Conservation (phyloP, 108 stramenopile genomes). For the Skeletonema menzelii region DNA sequence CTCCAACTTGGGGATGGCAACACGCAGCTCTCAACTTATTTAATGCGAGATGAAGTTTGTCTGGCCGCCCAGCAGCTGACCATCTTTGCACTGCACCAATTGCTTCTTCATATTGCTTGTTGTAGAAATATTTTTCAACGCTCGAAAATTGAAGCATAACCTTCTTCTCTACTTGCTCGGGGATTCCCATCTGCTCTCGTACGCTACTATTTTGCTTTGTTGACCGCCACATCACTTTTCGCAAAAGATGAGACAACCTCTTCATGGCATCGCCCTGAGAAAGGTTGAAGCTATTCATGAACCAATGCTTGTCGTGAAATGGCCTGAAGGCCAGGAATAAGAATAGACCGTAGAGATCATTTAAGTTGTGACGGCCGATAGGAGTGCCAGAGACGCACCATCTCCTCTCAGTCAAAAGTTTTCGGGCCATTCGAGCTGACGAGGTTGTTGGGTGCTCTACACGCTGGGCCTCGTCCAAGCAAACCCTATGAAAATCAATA, state of each 20-base stretch:
- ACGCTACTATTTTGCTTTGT: slow-evolving; percentile 57
- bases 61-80: slow-evolving; percentile 22
- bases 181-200: slow-evolving; percentile 66
- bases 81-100: slow-evolving; percentile 18
- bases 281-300: slow-evolving; percentile 34
- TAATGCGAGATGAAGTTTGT: slow-evolving; percentile 39
- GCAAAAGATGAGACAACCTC: slow-evolving; percentile 50
- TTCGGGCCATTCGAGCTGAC: slow-evolving; percentile 74
- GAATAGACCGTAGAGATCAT: slow-evolving; percentile 65
- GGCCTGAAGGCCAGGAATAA: slow-evolving; percentile 61
- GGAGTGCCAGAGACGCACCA: slow-evolving; percentile 80
- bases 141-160: slow-evolving; percentile 57
- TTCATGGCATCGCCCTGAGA: slow-evolving; percentile 31
- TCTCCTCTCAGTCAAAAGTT: slow-evolving; percentile 41
- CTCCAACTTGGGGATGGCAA: slow-evolving; percentile 79
- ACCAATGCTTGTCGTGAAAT: slow-evolving; percentile 50
- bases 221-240: slow-evolving; percentile 61
- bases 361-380: slow-evolving; percentile 60
- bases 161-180: slow-evolving; percentile 62
- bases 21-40: slow-evolving; percentile 71
- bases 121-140: slow-evolving; percentile 69
- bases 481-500: slow-evolving; percentile 64
- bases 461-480: slow-evolving; percentile 76
- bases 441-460: slow-evolving; percentile 66
- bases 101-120: slow-evolving; percentile 57